phyloP scores from a whole-genome alignment of 495 filamentous ascomycete species.

The Aspergillus funiculosus region DNA sequence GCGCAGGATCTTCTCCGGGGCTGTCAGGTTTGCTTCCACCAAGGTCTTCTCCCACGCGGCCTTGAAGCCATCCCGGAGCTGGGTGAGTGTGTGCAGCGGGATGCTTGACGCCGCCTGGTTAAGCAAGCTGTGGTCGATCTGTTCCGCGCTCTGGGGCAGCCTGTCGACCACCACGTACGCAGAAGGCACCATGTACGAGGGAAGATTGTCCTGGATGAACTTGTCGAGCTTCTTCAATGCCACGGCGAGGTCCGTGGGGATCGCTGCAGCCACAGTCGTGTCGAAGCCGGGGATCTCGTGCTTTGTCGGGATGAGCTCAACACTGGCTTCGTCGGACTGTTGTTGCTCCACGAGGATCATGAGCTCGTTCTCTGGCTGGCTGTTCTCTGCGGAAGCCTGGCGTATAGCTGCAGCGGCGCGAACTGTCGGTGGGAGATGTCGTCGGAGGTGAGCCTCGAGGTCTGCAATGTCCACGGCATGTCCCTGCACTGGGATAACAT shows the following conservation, averaged over 20 bases:
- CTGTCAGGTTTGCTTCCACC: conserved; percentile 23
- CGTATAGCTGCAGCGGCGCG: conserved; percentile 24
- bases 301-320: conserved; percentile 20
- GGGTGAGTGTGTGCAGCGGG: conserved; percentile 14
- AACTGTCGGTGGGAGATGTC: conserved; percentile 25
- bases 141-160: conserved; percentile 20
- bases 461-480: conserved; percentile 34
- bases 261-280: conserved; percentile 15
- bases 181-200: conserved; percentile 39
- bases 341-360: conserved; percentile 28
- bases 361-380: conserved; percentile 17
- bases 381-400: conserved; percentile 13
- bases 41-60: conserved; percentile 21
- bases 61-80: conserved; percentile 22
- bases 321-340: conserved; percentile 15
- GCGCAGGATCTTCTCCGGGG: conserved; percentile 36
- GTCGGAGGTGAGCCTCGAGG: conserved; percentile 24
- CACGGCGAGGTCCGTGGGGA: conserved; percentile 21
- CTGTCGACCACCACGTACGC: conserved; percentile 31
- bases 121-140: conserved; percentile 24
- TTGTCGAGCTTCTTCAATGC: conserved; percentile 33
- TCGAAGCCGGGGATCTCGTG: conserved; percentile 16
- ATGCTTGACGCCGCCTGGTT: conserved; percentile 25
- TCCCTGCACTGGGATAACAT: conserved; percentile 27
- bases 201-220: conserved; percentile 31